phyloP scores from a whole-genome alignment of 2,329 filamentous ascomycete genomes.

The Passalora sequoiae region DNA sequence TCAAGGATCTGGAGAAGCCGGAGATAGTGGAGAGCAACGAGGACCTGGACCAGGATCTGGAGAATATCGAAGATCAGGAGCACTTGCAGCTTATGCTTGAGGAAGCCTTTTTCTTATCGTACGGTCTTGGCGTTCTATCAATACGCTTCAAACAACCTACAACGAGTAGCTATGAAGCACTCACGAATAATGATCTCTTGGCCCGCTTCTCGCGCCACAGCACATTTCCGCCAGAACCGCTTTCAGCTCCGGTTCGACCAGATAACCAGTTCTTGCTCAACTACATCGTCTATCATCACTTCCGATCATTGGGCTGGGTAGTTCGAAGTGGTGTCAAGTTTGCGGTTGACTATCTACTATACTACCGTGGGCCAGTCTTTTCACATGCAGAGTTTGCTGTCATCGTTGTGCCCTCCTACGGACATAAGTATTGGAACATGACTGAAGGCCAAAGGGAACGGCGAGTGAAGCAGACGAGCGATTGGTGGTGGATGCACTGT shows the following conservation, averaged over 20 bases:
- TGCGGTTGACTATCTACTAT: conserved; percentile 88
- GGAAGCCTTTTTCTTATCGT: conserved; percentile 86
- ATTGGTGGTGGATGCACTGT: conserved; percentile 82
- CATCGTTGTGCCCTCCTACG: conserved; percentile 77
- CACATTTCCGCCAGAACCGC: conserved; percentile 22
- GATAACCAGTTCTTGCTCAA: conserved; percentile 82
- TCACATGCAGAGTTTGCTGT: conserved; percentile 91
- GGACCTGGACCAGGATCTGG: conserved; percentile 15
- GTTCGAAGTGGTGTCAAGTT: conserved; percentile 91
- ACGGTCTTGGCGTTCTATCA: conserved; percentile 68
- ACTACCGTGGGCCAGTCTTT: conserved; percentile 88
- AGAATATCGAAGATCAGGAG: conserved; percentile 55
- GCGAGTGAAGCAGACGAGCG: conserved; percentile 44
- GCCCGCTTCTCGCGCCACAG: background rate
- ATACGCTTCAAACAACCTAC: conserved; percentile 47
- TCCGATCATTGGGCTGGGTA: conserved; percentile 91
- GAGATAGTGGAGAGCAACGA: conserved; percentile 4
- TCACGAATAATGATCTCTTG: background rate
- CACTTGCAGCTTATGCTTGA: conserved; percentile 88
- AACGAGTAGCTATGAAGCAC: background rate
- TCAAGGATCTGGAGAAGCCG: conserved; percentile 1
- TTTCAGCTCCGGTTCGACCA: conserved; percentile 49
- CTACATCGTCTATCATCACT: conserved; percentile 92
- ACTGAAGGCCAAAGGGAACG: conserved; percentile 43
- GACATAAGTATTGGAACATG: conserved; percentile 62